phyloP scores from a whole-genome alignment of 1,284 basidiomycete genomes.

The Acaromyces ingoldii region DNA sequence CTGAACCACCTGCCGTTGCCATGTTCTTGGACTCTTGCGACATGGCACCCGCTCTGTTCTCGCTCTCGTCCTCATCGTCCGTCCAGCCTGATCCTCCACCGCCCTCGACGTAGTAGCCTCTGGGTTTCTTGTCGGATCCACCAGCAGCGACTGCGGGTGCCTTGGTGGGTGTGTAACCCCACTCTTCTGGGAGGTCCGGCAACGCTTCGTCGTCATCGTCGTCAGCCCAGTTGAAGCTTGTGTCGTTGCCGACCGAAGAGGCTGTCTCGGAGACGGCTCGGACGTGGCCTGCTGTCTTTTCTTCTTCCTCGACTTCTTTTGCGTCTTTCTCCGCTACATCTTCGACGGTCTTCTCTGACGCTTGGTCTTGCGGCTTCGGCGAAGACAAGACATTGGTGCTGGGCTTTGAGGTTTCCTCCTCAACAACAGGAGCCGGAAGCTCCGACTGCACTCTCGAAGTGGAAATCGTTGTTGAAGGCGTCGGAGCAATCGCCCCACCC shows the following conservation, averaged over 20 bases:
- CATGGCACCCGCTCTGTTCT: not conserved
- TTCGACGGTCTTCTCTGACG: not conserved
- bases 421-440: too few relatives aligned
- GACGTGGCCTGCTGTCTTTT: not conserved
- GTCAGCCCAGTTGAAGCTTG: conserved; percentile 36
- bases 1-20: not conserved
- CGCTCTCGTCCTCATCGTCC: not conserved
- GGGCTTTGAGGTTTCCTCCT: too few relatives aligned
- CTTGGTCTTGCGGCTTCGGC: too few relatives aligned
- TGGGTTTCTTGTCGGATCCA: not conserved
- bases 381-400: too few relatives aligned
- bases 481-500: too few relatives aligned
- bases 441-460: too few relatives aligned
- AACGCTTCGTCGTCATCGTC: conserved; percentile 38
- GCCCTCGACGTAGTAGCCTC: not conserved
- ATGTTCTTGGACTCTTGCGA: too few relatives aligned
- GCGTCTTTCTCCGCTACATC: not conserved
- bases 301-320: not conserved
- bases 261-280: not conserved
- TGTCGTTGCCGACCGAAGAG: not conserved
- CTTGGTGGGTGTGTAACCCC: too few relatives aligned
- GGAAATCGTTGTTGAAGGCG: too few relatives aligned
- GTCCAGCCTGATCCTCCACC: not conserved
- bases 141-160: too few relatives aligned
- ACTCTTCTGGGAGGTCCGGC: conserved; percentile 30